Evolutionary conservation across 192 early-diverging fungal genomes (phyloP).

Genomic region (Backusella psychrophila): DNA sequence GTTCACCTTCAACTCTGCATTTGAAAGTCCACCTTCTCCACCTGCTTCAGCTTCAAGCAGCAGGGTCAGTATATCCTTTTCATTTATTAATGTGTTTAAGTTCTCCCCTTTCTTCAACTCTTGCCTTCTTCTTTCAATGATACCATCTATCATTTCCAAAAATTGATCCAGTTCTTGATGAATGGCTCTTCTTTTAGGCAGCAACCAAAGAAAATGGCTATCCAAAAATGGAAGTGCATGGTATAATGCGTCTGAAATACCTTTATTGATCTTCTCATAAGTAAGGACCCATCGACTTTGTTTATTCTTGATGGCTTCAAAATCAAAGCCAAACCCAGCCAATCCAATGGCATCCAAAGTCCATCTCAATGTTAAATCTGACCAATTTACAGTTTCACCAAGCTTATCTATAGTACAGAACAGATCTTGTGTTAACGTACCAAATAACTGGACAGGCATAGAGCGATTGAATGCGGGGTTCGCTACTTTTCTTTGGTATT

Average conservation of each 20-base stretch:
- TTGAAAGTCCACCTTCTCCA: neutral
- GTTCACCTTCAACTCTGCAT: neutral
- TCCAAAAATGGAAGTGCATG: conserved; percentile 49
- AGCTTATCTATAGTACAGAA: conserved; percentile 10
- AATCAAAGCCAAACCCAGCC: conserved; percentile 40
- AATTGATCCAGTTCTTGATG: conserved; percentile 13
- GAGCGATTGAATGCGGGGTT: conserved; percentile 18
- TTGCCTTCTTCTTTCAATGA: conserved; percentile 10
- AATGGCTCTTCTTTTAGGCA: neutral
- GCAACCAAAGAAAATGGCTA: neutral
- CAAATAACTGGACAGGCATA: conserved; percentile 21
- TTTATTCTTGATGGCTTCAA: conserved; percentile 46
- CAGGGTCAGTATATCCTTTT: conserved; percentile 32
- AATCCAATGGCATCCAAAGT: conserved; percentile 30
- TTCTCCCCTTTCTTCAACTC: neutral
- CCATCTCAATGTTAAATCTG: conserved; percentile 12
- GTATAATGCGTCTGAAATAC: conserved; percentile 25
- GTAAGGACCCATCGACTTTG: conserved; percentile 39
- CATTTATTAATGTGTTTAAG: neutral
- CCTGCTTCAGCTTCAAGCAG: conserved; percentile 19
- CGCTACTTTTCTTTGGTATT: neutral
- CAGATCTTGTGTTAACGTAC: conserved; percentile 5
- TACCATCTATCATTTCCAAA: neutral
- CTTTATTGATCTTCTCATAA: conserved; percentile 46
- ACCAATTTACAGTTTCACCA: conserved; percentile 2